Conservation (phyloP, 108 stramenopile species). For the Cyclotella choctawhatcheeana region DNA sequence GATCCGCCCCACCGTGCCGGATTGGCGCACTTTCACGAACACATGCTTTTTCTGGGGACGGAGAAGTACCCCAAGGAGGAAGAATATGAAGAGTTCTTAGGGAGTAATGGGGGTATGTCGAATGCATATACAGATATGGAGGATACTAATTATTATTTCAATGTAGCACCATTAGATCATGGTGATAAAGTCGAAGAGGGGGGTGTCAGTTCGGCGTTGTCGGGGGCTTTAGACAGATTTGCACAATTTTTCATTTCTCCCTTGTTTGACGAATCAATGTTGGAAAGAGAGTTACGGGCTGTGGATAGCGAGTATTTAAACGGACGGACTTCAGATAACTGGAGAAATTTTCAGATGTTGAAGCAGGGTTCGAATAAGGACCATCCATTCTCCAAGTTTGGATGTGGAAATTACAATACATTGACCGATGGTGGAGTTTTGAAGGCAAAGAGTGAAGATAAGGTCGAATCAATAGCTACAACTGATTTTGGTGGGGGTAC, state of each 20-base stretch:
- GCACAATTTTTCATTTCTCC: slow-evolving; percentile 97
- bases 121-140: slow-evolving; percentile 98
- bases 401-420: slow-evolving; percentile 95
- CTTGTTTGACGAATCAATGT: slow-evolving; percentile 82
- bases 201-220: slow-evolving; percentile 64
- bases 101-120: slow-evolving; percentile 83
- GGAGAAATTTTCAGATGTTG: slow-evolving; percentile 88
- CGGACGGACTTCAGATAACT: slow-evolving; percentile 90
- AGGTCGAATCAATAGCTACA: too few relatives aligned
- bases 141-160: slow-evolving; percentile 97
- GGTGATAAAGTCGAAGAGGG: slow-evolving; percentile 23
- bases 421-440: slow-evolving; percentile 72
- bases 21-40: slow-evolving; percentile 92
- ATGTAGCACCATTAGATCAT: slow-evolving; percentile 67
- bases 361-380: slow-evolving; percentile 69
- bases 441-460: slow-evolving; percentile 29
- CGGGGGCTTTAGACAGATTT: slow-evolving; percentile 93
- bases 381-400: slow-evolving; percentile 90
- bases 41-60: slow-evolving; percentile 96
- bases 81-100: slow-evolving; percentile 88
- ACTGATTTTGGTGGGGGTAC: slow-evolving; percentile 48
- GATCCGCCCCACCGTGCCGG: slow-evolving; percentile 59
- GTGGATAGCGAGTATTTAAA: slow-evolving; percentile 97
- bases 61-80: slow-evolving; percentile 93
- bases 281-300: slow-evolving; percentile 93